phyloP scores from a whole-genome alignment of 1,284 basidiomycete genomes.

The Mycena sp. region DNA sequence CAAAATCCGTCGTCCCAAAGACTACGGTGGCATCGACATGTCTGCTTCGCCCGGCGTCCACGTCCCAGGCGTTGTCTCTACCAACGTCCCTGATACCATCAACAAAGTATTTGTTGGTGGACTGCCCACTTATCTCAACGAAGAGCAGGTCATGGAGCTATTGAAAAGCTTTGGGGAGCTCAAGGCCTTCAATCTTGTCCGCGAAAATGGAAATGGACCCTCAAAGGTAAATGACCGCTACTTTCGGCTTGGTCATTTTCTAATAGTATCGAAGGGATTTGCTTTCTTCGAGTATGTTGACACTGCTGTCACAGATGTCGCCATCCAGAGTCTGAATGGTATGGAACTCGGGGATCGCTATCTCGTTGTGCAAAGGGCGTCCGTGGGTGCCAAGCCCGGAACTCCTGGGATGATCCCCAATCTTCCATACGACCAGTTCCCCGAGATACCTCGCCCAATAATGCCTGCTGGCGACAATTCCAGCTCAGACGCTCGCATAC shows the following conservation, averaged over 20 bases:
- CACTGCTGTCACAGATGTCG: constrained; percentile 88
- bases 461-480: constrained; percentile 80
- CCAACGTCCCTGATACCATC: constrained; percentile 95
- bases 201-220: constrained; percentile 88
- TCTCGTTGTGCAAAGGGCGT: constrained; percentile 96
- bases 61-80: constrained; percentile 95
- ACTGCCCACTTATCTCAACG: constrained; percentile 92
- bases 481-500: constrained; percentile 75
- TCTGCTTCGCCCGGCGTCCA: constrained; percentile 66
- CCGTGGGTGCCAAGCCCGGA: constrained; percentile 87
- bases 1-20: constrained; percentile 96
- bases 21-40: constrained; percentile 83
- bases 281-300: constrained; percentile 99
- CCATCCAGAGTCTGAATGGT: constrained; percentile 95
- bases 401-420: constrained; percentile 68
- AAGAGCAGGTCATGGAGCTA: constrained; percentile 98
- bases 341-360: constrained; percentile 99
- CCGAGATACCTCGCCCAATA: constrained; percentile 83
- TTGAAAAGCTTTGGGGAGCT: constrained; percentile 98
- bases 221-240: constrained; percentile 75
- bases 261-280: constrained; percentile 76
- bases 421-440: constrained; percentile 76
- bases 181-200: constrained; percentile 97
- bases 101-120: constrained; percentile 99
- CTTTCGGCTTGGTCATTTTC: constrained; percentile 2